Conservation (phyloP, 352 stramenopile genomes). For the Phytophthora cactorum region DNA sequence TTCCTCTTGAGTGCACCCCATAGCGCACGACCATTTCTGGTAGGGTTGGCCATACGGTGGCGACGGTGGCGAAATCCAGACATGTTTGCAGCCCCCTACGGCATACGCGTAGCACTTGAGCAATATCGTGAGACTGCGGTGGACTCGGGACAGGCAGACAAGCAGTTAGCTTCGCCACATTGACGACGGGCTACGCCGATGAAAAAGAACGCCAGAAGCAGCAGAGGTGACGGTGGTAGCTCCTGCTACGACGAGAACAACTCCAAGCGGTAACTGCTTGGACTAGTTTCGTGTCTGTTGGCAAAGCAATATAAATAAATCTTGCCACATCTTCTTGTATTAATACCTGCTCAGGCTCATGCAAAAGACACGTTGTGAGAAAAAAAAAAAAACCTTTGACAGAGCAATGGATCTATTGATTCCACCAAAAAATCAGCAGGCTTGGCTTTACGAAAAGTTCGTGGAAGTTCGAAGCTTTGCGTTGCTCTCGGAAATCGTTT, state of each 20-base stretch:
- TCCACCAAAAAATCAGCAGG: constrained; percentile 28
- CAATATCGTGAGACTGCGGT: constrained; percentile 10
- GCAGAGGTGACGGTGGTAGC: constrained; percentile 15
- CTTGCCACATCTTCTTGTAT: background rate
- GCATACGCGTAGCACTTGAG: constrained; percentile 27
- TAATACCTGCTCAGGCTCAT: constrained; percentile 19
- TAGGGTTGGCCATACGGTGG: constrained; percentile 28
- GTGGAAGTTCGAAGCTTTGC: background rate
- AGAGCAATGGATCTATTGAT: constrained; percentile 29
- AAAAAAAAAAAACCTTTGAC: constrained; percentile 11
- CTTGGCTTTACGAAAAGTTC: background rate
- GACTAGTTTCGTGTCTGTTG: background rate
- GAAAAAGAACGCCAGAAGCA: constrained; percentile 9
- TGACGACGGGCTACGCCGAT: constrained; percentile 35
- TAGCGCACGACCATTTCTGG: constrained; percentile 50
- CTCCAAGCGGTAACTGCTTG: constrained; percentile 38
- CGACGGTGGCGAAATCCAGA: constrained; percentile 20
- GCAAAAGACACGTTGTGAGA: constrained; percentile 3
- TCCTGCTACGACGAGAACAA: constrained; percentile 9
- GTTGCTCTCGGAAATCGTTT: constrained; percentile 4
- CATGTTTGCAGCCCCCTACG: constrained; percentile 24
- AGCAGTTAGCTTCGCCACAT: constrained; percentile 31
- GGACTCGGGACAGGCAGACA: constrained; percentile 18
- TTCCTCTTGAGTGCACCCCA: constrained; percentile 64
- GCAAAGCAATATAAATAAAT: constrained; percentile 23